Conservation (phyloP, 2,329 filamentous ascomycete species). For the Cercospora beticola region DNA sequence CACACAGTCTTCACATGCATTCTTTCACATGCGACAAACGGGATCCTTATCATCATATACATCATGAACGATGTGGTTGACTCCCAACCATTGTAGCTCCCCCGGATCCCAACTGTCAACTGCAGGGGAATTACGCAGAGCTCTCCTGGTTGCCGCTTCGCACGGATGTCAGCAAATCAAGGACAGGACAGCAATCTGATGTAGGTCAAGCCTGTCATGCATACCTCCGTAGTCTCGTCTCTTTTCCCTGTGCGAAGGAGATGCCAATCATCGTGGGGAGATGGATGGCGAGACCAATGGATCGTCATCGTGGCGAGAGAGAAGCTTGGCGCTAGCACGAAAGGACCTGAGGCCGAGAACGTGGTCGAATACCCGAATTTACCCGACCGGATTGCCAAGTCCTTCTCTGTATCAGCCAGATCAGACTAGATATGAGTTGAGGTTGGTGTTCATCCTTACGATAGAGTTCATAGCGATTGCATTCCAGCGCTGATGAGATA, state of each 20-base stretch:
- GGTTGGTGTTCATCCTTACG: background rate
- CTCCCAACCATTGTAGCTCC: conserved; percentile 10
- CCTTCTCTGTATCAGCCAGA: background rate
- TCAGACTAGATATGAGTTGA: background rate
- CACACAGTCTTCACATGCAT: background rate
- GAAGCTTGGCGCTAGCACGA: background rate
- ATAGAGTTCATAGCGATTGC: background rate
- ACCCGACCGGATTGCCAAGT: background rate
- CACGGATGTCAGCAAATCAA: background rate
- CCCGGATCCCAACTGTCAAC: conserved; percentile 10
- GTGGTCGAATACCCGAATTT: background rate
- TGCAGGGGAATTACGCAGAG: background rate
- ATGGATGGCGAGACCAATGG: conserved; percentile 9
- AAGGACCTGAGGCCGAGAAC: background rate
- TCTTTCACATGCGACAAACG: background rate
- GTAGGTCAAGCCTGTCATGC: background rate
- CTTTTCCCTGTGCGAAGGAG: background rate
- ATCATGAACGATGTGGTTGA: background rate
- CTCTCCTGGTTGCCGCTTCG: conserved; percentile 3
- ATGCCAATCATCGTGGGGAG: background rate
- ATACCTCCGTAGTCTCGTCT: too few relatives aligned
- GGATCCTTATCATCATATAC: background rate
- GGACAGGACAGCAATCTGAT: background rate
- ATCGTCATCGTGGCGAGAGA: conserved; percentile 8
- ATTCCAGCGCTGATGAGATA: background rate